Evolutionary conservation across 805 yeast species (phyloP), one percentile per base, ranked within the genome.

Genomic region (Lipomyces anomalus): DNA sequence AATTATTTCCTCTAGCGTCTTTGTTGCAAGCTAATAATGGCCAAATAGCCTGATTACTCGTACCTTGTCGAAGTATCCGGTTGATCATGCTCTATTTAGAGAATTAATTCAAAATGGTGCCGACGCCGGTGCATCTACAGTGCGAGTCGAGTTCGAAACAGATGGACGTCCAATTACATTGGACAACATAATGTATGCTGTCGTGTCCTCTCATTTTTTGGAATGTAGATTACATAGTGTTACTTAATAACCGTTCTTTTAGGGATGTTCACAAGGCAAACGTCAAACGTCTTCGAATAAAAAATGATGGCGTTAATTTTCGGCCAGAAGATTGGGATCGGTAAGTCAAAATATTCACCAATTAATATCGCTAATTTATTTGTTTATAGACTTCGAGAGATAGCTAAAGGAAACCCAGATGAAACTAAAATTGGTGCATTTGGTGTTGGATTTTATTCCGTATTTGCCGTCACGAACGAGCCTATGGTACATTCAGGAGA

Each of bases 401-500:
- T 67, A 38, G 72, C 72, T 4, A 62, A 65, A 37, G 72, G 72
- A 2, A 67, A 67, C 50, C 72, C 72, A 4, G 68, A 67, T 39
- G 72, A 68, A 44, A 47, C 67, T 13, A 67, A 67, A 42, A 68
- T 67, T 26, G 72, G 72, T 9, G 72, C 72, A 1, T 67, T 67
- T 48, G 72, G 72, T 4, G 72, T 67, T 5, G 72, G 72, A 1
- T 83, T 80, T 59, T 84, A 84, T 62, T 75, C 83, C 2, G 77
- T 84, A 35, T 89, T 83, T 33, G 90, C 84, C 58, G 78, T 84
- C 77, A 82, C 84, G 50, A 88, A 84, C 57, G 87, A 82, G 59
- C 90, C 94, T 2, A 62, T 80, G 57, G 76, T 84, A 22, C 87
- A 66, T 29, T 67, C 71, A 2, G 72, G 72, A 3, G 38, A 46